Conservation (phyloP, 2,329 filamentous ascomycete species). For the Amphichorda felina region DNA sequence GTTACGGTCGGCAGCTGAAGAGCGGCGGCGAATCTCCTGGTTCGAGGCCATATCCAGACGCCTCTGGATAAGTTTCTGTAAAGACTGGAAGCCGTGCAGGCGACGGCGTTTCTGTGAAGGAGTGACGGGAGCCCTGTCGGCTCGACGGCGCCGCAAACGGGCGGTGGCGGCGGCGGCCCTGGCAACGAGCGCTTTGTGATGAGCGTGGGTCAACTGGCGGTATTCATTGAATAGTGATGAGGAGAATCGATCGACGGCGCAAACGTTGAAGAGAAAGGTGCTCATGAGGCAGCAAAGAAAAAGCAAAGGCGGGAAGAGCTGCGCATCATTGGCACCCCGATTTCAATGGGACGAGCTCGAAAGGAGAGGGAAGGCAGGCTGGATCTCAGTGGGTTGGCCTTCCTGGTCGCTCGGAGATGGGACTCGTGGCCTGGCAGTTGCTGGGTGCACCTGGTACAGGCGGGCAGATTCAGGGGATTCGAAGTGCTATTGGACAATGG, state of each 20-base stretch:
- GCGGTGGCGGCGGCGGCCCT: slow-evolving; percentile 27
- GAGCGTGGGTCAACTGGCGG: slow-evolving; percentile 22
- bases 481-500: slow-evolving; percentile 2
- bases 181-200: slow-evolving; percentile 29
- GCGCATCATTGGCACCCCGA: slow-evolving; percentile 4
- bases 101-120: slow-evolving; percentile 22
- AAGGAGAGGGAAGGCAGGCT: background rate
- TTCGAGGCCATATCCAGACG: slow-evolving; percentile 17
- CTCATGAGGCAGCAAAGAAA: slow-evolving; percentile 27
- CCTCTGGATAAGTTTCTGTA: slow-evolving; percentile 13
- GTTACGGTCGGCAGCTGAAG: slow-evolving; percentile 23
- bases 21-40: slow-evolving; percentile 26
- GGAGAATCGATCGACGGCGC: slow-evolving; percentile 32
- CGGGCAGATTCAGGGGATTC: slow-evolving; percentile 4
- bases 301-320: slow-evolving; percentile 1
- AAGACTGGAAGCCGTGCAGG: slow-evolving; percentile 17
- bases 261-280: slow-evolving; percentile 32
- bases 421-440: background rate
- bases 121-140: slow-evolving; percentile 19
- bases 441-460: too few species aligned
- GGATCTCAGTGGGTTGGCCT: too few species aligned
- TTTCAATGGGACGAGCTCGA: background rate
- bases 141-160: slow-evolving; percentile 24
- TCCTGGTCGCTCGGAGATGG: too few species aligned
- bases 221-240: slow-evolving; percentile 32